These are phyloP conservation scores for Triticum turgidum DNA, from an alignment of 176 grass and related monocot genomes.

Conservation along the genomic window DNA sequence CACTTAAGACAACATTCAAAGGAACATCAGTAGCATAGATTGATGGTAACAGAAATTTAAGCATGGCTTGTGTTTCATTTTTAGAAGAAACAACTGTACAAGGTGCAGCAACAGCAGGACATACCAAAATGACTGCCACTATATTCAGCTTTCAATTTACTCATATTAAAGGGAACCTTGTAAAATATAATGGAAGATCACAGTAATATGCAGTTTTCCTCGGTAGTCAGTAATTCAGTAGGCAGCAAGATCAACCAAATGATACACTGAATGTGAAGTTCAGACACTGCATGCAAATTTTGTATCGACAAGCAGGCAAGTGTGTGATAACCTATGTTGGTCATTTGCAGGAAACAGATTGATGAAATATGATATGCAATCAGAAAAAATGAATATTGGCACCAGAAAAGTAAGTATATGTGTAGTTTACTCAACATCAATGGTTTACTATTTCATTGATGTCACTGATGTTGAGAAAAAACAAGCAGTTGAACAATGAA, in stretches of 20 bases:
- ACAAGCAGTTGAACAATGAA: not conserved
- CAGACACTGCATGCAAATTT: not conserved
- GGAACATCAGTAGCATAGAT: not conserved
- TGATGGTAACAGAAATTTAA: constrained; percentile 3
- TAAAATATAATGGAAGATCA: not conserved
- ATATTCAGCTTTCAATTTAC: constrained; percentile 16
- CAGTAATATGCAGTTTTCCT: constrained; percentile 9
- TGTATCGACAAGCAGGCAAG: not conserved
- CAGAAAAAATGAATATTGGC: constrained; percentile 11
- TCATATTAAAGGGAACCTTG: not conserved
- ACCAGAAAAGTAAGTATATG: not conserved
- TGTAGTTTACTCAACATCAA: not conserved
- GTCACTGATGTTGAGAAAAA: not conserved
- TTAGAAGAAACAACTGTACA: constrained; percentile 7
- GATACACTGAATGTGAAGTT: constrained; percentile 2
- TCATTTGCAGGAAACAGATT: not conserved
- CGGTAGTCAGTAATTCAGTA: not conserved
- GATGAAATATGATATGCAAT: not conserved
- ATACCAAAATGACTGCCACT: not conserved
- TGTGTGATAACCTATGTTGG: not conserved
- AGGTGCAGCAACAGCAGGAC: not conserved
- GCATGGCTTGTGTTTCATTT: constrained; percentile 2
- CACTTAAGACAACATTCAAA: constrained; percentile 21
- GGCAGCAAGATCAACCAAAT: not conserved
- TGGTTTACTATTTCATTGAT: not conserved